Conservation (phyloP, 148 eudicot species). For the Rheum nobile region DNA sequence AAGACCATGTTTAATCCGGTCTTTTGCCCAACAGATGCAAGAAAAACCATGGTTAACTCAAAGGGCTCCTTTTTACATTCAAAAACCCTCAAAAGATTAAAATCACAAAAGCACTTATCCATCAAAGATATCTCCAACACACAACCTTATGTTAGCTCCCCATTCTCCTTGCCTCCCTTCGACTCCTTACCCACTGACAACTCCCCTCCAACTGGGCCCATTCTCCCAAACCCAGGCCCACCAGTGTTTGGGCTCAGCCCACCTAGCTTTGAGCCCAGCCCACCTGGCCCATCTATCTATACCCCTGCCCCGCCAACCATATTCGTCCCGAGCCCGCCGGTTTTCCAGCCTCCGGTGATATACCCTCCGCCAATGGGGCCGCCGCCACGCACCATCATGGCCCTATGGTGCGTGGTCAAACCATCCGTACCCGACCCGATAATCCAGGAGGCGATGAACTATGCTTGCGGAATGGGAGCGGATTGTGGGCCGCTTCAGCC, state of each 20-base stretch:
- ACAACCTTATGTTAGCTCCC: slow-evolving; percentile 3
- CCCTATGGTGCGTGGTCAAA: slow-evolving; percentile 62
- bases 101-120: not conserved
- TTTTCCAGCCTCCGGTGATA: slow-evolving; percentile 50
- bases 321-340: slow-evolving; percentile 39
- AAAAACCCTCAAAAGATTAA: not conserved
- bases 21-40: not conserved
- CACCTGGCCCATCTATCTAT: slow-evolving; percentile 8
- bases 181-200: not conserved
- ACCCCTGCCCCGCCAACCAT: slow-evolving; percentile 15
- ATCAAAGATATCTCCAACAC: not conserved
- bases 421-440: slow-evolving; percentile 64
- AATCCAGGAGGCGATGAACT: slow-evolving; percentile 65
- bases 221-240: not conserved
- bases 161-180: slow-evolving; percentile 1
- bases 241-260: slow-evolving; percentile 2
- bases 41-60: not conserved
- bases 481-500: slow-evolving; percentile 50
- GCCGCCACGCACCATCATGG: slow-evolving; percentile 27
- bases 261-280: slow-evolving; percentile 17
- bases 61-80: not conserved
- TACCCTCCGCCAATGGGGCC: slow-evolving; percentile 50
- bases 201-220: not conserved
- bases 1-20: not conserved
- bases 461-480: slow-evolving; percentile 61